Percentiles rank a stretch among this genome's conserved stretches.
These are phyloP conservation scores for Candida adriatica DNA, from an alignment of 805 yeast species.

Conservation along the genomic window DNA sequence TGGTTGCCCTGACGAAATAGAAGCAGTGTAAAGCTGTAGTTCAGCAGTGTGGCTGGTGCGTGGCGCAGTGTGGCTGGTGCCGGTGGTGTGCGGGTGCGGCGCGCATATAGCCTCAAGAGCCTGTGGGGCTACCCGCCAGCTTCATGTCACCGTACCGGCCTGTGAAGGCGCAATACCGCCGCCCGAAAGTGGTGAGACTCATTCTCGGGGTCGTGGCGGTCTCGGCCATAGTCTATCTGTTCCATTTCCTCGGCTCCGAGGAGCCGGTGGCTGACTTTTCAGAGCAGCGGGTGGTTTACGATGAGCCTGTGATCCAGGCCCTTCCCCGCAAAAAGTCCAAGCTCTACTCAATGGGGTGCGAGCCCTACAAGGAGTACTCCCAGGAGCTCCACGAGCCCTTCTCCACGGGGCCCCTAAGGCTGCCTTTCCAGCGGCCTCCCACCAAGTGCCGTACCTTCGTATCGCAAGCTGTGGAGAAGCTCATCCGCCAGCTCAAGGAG, in stretches of 20 bases:
- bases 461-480: conserved; percentile 53
- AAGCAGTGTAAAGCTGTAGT: no score
- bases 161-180: conserved; percentile 7
- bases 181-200: conserved; percentile 3
- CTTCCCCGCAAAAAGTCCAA: conserved; percentile 5
- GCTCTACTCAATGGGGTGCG: conserved; percentile 34
- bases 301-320: conserved; percentile 6
- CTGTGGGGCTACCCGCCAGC: no score
- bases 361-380: conserved; percentile 59
- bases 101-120: no score
- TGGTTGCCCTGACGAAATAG: conserved; percentile 4
- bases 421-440: conserved; percentile 76
- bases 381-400: conserved; percentile 46
- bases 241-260: conserved; percentile 11
- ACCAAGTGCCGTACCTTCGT: conserved; percentile 65
- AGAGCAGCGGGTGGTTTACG: conserved; percentile 4
- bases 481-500: conserved; percentile 44
- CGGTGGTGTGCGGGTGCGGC: no score
- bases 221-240: conserved; percentile 3
- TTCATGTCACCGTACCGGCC: conserved; percentile 5
- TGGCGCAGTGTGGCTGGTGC: no score
- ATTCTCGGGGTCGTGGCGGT: conserved; percentile 4
- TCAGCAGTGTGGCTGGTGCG: no score
- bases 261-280: conserved; percentile 10
- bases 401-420: conserved; percentile 43